Base-by-base conservation (phyloP, 2,329 filamentous ascomycete species). In the Penicillium digitatum region DNA sequence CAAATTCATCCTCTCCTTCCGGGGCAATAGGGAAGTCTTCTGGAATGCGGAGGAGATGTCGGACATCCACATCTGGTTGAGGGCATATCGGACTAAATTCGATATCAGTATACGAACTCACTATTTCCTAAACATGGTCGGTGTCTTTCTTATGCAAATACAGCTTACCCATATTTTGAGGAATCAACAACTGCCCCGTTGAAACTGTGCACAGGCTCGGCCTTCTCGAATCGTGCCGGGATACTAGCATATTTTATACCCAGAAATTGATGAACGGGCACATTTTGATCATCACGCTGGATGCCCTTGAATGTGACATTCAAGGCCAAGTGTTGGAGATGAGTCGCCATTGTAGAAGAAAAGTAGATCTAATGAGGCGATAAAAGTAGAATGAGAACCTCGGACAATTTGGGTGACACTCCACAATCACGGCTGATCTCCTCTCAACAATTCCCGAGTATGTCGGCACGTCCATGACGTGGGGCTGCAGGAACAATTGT, bases 11-110 rank as follows among this genome's bases (percentile, higher is more conserved):
- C 54, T 78, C 72, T 0, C 56, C 58, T 34, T 75, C 72, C 0
- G 64, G 52, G 9, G 52, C 56, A 27, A 71, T 66, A 1, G 43
- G 48, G 24, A 69, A 62, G 6, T 72, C 64, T 7, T 70, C 68
- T 0, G 77, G 76, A 1, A 78, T 69, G 8, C 77, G 75, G 22
- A 78, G 60, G n/a, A 79, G 60, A 55, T 78, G 72, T 1, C 76
- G 70, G 0, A 77, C 68, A 29, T 79, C 77, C 1, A 77, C 56
- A 16, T 68, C 55, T 2, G 66, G 64, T 45, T 79, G 76, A 3
- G 77, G 77, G 37, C 76, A 78, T 54, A 69, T 69, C 1, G 76
- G 75, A 3, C 75, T 77, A 38, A 52, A 58, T 29, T 50, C 66
- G 6, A 10, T 8, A 20, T 63, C 9, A 64, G 52, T 16, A 31